Evolutionary conservation across 228 moss, liverwort and hornwort genomes (phyloP).

Genomic region (Sphagnum fallax): DNA sequence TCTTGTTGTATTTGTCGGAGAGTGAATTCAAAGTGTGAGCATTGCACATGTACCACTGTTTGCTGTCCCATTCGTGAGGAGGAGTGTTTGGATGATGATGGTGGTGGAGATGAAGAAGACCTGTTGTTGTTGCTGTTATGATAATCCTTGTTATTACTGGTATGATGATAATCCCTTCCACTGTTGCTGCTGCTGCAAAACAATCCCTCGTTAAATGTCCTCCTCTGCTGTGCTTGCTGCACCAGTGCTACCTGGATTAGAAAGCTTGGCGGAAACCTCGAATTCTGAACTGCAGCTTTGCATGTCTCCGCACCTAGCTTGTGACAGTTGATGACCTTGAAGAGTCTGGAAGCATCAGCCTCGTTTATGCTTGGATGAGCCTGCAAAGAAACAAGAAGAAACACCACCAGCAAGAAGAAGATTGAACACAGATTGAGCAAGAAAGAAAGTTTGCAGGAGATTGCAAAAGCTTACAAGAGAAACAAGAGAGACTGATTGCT

Average conservation of each 20-base stretch:
- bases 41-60: conserved; percentile 71
- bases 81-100: conserved; percentile 24
- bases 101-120: conserved; percentile 14
- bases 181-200: conserved; percentile 8
- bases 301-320: conserved; percentile 71
- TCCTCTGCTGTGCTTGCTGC: conserved; percentile 58
- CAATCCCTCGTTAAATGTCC: conserved; percentile 36
- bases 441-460: neutral
- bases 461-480: neutral
- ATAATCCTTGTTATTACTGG: conserved; percentile 6
- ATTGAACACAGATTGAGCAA: neutral
- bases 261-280: conserved; percentile 78
- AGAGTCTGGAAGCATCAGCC: conserved; percentile 66
- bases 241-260: conserved; percentile 73
- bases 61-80: conserved; percentile 57
- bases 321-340: conserved; percentile 74
- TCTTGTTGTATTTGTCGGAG: conserved; percentile 64
- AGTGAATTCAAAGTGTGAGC: conserved; percentile 82
- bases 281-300: conserved; percentile 68
- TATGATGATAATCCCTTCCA: conserved; percentile 12
- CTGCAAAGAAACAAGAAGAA: conserved; percentile 19
- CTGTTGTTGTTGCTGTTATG: conserved; percentile 29
- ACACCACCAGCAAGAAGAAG: neutral
- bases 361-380: conserved; percentile 74
- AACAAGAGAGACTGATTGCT: neutral